phyloP scores from a whole-genome alignment of 805 yeast species.

The Yarrowia divulgata region DNA sequence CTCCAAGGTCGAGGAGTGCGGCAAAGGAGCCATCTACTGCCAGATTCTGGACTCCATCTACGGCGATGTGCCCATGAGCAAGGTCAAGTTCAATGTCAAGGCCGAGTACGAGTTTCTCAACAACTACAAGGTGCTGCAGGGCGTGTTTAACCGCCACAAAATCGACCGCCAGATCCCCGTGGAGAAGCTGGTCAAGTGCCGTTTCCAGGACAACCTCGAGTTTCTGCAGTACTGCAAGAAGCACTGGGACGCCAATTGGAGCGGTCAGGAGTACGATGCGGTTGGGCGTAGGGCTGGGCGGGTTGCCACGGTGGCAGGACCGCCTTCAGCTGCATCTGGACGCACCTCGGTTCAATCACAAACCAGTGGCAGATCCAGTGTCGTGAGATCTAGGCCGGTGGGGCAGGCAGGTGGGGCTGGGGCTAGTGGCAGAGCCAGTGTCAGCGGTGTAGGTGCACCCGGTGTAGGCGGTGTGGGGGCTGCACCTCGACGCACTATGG shows the following conservation, averaged over 20 bases:
- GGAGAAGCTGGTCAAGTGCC: constrained; percentile 81
- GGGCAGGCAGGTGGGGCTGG: not conserved
- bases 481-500: too few species aligned
- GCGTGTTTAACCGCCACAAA: constrained; percentile 72
- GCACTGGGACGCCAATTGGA: constrained; percentile 79
- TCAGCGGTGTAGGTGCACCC: not conserved
- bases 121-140: constrained; percentile 87
- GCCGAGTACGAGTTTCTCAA: constrained; percentile 77
- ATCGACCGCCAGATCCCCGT: constrained; percentile 81
- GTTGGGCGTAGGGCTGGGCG: constrained; percentile 58
- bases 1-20: constrained; percentile 88
- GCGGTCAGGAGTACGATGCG: constrained; percentile 76
- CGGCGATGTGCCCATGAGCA: constrained; percentile 80
- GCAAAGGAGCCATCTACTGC: constrained; percentile 94
- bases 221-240: constrained; percentile 90
- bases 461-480: too few species aligned
- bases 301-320: not conserved
- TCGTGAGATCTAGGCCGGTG: not conserved
- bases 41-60: constrained; percentile 87
- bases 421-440: not conserved
- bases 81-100: constrained; percentile 74
- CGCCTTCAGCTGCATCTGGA: not conserved
- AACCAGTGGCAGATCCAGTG: constrained; percentile 13
- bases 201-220: constrained; percentile 92
- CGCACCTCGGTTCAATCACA: constrained; percentile 8